Evolutionary conservation across 352 stramenopile species (phyloP).

Genomic region (Achlya hypogyna): DNA sequence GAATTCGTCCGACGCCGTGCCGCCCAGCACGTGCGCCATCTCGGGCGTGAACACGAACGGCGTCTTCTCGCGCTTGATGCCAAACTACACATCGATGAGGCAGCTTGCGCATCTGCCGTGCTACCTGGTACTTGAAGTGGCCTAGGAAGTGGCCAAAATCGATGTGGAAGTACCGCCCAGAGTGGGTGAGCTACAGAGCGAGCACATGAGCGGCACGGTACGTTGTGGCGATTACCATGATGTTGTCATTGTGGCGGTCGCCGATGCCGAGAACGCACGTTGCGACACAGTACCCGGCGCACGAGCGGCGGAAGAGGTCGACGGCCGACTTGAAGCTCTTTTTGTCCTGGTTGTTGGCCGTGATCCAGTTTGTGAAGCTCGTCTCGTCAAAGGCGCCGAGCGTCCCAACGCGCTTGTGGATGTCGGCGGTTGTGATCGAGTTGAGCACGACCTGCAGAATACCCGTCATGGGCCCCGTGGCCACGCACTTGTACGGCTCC

Average conservation of each 20-base stretch:
- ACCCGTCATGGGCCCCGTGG: constrained; percentile 84
- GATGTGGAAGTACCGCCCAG: constrained; percentile 83
- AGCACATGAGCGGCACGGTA: neutral
- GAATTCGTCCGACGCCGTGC: neutral
- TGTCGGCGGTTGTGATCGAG: constrained; percentile 88
- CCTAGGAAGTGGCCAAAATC: constrained; percentile 84
- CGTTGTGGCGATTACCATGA: constrained; percentile 94
- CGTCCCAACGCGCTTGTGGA: constrained; percentile 73
- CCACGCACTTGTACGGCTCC: constrained; percentile 88
- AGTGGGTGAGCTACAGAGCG: constrained; percentile 45
- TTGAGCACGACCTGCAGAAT: constrained; percentile 89
- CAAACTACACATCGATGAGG: constrained; percentile 34
- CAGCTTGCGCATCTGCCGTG: neutral
- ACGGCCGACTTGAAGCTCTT: constrained; percentile 57
- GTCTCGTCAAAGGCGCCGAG: constrained; percentile 78
- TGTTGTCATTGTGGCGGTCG: constrained; percentile 94
- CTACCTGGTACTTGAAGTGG: constrained; percentile 81
- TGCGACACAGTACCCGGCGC: constrained; percentile 89
- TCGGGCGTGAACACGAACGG: constrained; percentile 84
- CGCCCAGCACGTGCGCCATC: constrained; percentile 69
- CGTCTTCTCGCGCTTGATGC: constrained; percentile 69
- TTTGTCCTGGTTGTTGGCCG: constrained; percentile 65
- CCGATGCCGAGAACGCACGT: constrained; percentile 92
- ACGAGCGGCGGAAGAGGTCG: constrained; percentile 80
- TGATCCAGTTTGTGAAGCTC: constrained; percentile 80